A percentile compares a stretch with the other conserved stretches of the same genome.
Evolutionary conservation across 2,329 filamentous ascomycete species (phyloP).

Genomic region (Paraphoma chrysanthemicola): DNA sequence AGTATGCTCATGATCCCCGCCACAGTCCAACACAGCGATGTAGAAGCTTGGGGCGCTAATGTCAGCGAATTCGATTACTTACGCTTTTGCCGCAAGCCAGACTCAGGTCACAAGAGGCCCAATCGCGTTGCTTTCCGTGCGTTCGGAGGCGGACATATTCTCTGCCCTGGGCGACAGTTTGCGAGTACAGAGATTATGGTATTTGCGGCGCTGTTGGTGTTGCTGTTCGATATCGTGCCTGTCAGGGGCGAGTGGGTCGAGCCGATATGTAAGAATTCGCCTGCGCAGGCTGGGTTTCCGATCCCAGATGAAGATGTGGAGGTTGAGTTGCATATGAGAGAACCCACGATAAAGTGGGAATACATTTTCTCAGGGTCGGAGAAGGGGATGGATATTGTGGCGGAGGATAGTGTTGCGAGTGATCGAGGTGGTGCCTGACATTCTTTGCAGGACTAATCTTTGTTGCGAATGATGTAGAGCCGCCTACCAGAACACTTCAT

Average conservation of each 20-base stretch:
- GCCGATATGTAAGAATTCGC: constrained; percentile 2
- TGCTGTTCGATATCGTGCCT: constrained; percentile 33
- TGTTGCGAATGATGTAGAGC: no score
- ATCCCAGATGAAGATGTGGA: constrained; percentile 2
- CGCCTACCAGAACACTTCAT: no score
- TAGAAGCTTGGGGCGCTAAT: constrained; percentile 1
- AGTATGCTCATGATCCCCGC: constrained; percentile 35
- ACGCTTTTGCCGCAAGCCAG: neutral
- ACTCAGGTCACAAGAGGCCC: neutral
- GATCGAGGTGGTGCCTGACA: neutral
- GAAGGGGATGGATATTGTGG: constrained; percentile 2
- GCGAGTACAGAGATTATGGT: constrained; percentile 36
- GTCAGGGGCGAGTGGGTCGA: neutral
- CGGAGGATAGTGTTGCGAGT: neutral
- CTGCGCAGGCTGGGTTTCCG: constrained; percentile 1
- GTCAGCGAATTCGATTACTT: neutral
- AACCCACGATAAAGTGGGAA: neutral
- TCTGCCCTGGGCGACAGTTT: constrained; percentile 46
- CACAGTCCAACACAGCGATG: constrained; percentile 22
- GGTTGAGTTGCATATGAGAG: neutral
- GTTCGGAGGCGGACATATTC: constrained; percentile 35
- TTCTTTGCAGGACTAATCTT: no score
- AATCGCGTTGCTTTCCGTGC: constrained; percentile 26
- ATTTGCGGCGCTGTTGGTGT: constrained; percentile 29
- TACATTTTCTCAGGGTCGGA: constrained; percentile 1